Evolutionary conservation across 2,329 filamentous ascomycete species (phyloP), one percentile per base, ranked within the genome.

Genomic region (Trichoderma semiorbis): DNA sequence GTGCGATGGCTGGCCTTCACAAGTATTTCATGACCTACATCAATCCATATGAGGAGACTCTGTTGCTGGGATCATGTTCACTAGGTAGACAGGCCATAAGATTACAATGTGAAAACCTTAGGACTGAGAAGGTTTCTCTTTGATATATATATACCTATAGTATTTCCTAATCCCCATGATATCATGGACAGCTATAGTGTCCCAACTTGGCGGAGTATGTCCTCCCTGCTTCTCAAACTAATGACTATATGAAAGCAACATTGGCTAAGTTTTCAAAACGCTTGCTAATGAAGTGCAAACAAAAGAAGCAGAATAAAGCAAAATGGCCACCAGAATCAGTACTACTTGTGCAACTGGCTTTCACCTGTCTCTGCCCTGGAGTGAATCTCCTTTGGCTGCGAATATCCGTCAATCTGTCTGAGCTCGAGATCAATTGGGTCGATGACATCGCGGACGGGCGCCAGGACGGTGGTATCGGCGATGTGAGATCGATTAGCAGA

Each of bases 401-500:
- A 1, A 14, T 72, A 72, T 7, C 55, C 68, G 12, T 78, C 76
- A 3, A 80, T 78, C 26, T 76, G 76, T 2, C 75, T 75, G 16
- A 83, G 74, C 74, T 83, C 82, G 1, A 81, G 43, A 18, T 80
- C 80, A 3, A 76, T 72, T 5, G 75, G 74, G 57, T 81, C 77
- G 39, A 75, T 71, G 28, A 69, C 71, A 12, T 77, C 75, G n/a
- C 73, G 24, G 7, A 28, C 32, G 3, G 50, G 34, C 18, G 26
- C 34, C 24, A 30, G 32, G 7, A 36, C 70, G 2, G 71, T 30
- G 34, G 5, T 43, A 4, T 32, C 57, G 5, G 21, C 28, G 18
- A 10, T 2, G 14, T 70, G 34, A 57, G 64, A 50, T 36, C 5
- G 61, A 2, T 57, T 60, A 11, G 24, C 34, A 21, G 39, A 66